Percentiles rank a stretch among this genome's conserved stretches.
These are phyloP conservation scores for Botrytis elliptica DNA, from an alignment of 2,329 filamentous ascomycete species.

Conservation along the genomic window DNA sequence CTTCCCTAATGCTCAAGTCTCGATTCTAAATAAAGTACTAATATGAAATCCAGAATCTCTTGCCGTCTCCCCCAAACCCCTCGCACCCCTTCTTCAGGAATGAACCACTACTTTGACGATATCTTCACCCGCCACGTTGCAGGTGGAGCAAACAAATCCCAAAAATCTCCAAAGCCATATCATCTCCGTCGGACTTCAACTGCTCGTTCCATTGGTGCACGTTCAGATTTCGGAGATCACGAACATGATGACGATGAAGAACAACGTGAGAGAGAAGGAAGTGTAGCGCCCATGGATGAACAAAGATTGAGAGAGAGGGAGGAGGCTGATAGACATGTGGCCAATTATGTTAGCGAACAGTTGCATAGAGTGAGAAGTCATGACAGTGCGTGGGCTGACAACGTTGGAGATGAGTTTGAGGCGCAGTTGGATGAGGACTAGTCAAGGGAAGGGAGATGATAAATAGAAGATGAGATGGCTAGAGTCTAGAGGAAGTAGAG, in stretches of 20 bases:
- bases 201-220: constrained; percentile 75
- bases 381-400: constrained; percentile 35
- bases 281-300: constrained; percentile 53
- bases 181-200: constrained; percentile 76
- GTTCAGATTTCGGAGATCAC: constrained; percentile 68
- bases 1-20: neutral
- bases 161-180: constrained; percentile 45
- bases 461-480: neutral
- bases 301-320: constrained; percentile 49
- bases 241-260: constrained; percentile 29
- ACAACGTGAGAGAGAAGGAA: constrained; percentile 39
- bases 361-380: constrained; percentile 67
- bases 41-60: constrained; percentile 61
- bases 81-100: constrained; percentile 77
- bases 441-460: neutral
- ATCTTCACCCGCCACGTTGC: constrained; percentile 63
- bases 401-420: constrained; percentile 62
- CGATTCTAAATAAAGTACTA: constrained; percentile 39
- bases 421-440: constrained; percentile 49
- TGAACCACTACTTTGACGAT: constrained; percentile 95
- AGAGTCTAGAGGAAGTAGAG: neutral
- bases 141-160: constrained; percentile 36
- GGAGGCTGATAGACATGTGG: constrained; percentile 68
- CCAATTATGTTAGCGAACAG: constrained; percentile 79
- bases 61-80: constrained; percentile 93